A percentile compares a stretch with the other conserved stretches of the same genome.
Evolutionary conservation across 176 grass and related monocot species (phyloP).

Genomic region (Raddia distichophylla): DNA sequence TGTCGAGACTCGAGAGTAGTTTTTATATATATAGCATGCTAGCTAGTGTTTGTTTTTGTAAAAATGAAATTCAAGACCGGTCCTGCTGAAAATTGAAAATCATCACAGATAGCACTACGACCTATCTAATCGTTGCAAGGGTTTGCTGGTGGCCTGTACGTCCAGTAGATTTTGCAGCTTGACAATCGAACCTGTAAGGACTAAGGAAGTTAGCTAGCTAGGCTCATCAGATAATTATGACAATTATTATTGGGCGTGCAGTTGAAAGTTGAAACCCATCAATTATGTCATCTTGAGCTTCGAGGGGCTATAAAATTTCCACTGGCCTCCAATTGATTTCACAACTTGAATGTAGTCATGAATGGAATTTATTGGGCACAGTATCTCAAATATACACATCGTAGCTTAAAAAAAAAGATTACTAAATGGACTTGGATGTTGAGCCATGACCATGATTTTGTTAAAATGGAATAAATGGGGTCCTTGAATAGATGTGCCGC

Average conservation of each 20-base stretch:
- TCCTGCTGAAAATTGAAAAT: background rate
- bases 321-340: constrained; percentile 51
- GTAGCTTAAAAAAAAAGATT: constrained; percentile 43
- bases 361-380: constrained; percentile 79
- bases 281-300: constrained; percentile 36
- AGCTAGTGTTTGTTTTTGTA: too few species aligned
- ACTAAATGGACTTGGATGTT: constrained; percentile 64
- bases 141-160: constrained; percentile 15
- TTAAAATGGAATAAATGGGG: constrained; percentile 45
- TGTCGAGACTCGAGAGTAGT: too few species aligned
- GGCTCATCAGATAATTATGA: constrained; percentile 30
- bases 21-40: too few species aligned
- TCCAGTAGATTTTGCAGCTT: constrained; percentile 27
- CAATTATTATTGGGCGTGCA: constrained; percentile 38
- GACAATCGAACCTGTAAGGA: background rate
- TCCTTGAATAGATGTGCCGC: constrained; percentile 38
- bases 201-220: constrained; percentile 25
- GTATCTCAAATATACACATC: constrained; percentile 62
- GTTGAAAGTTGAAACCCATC: constrained; percentile 49
- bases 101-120: background rate
- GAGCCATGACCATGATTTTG: constrained; percentile 47
- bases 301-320: constrained; percentile 27
- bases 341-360: constrained; percentile 66
- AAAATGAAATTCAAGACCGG: background rate
- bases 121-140: background rate